Conservation (phyloP, 371 early-diverging fungal genomes). For the Rhizopus sp. region DNA sequence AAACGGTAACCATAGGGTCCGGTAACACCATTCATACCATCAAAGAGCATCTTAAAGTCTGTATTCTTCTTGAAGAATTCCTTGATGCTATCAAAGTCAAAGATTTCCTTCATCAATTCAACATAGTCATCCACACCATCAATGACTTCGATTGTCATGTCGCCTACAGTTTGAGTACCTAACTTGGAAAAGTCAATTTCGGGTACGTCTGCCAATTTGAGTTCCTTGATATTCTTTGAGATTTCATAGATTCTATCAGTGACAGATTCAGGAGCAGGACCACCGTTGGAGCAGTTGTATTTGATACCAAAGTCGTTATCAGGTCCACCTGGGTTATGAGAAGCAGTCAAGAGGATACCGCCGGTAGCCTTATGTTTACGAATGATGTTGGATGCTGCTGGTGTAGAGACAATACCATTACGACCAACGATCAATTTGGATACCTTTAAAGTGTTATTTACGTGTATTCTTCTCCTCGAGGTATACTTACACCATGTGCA, state of each 20-base stretch:
- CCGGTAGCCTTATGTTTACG: slow-evolving; percentile 86
- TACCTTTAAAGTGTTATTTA: slow-evolving; percentile 52
- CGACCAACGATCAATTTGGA: slow-evolving; percentile 88
- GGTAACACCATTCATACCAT: slow-evolving; percentile 97
- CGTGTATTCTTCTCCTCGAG: not conserved
- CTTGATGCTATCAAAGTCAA: slow-evolving; percentile 85
- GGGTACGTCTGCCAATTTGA: slow-evolving; percentile 71
- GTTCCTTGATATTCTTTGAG: slow-evolving; percentile 70
- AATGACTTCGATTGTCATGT: slow-evolving; percentile 81
- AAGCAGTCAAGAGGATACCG: slow-evolving; percentile 95
- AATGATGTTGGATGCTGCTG: slow-evolving; percentile 95
- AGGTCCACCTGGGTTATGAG: slow-evolving; percentile 98
- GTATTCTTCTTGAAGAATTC: slow-evolving; percentile 71
- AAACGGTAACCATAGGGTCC: slow-evolving; percentile 91
- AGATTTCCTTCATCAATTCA: slow-evolving; percentile 84
- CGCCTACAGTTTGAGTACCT: slow-evolving; percentile 60
- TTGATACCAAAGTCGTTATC: slow-evolving; percentile 98
- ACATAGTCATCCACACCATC: slow-evolving; percentile 92
- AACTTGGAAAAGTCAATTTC: slow-evolving; percentile 78
- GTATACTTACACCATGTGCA: slow-evolving; percentile 75
- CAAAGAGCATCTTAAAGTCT: slow-evolving; percentile 87
- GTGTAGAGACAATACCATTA: slow-evolving; percentile 94
- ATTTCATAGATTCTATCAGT: slow-evolving; percentile 89
- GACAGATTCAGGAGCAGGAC: slow-evolving; percentile 93
- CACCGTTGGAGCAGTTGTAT: slow-evolving; percentile 95